phyloP scores from a whole-genome alignment of 208 protist species.

The Eutreptiella sp. region DNA sequence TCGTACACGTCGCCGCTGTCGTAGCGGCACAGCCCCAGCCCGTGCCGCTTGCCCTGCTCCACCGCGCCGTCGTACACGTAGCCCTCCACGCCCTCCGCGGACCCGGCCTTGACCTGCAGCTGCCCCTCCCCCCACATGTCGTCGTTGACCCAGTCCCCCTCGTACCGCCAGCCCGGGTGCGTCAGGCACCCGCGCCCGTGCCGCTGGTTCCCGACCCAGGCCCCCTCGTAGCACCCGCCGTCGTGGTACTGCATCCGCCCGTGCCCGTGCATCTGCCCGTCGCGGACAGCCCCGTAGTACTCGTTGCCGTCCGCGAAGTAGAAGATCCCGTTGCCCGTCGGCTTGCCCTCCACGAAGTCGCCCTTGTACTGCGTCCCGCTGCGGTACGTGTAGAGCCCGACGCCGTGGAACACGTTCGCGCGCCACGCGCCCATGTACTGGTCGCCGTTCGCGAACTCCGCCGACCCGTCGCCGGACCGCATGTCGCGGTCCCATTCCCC shows the following conservation, averaged over 20 bases:
- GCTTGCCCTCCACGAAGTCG: constrained; percentile 35
- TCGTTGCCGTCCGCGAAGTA: constrained; percentile 46
- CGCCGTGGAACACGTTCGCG: constrained; percentile 10
- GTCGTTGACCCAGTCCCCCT: constrained; percentile 65
- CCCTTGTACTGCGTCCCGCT: constrained; percentile 56
- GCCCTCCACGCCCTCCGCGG: constrained; percentile 10
- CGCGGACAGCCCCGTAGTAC: constrained; percentile 58
- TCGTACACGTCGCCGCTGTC: constrained; percentile 63
- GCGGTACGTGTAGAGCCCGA: constrained; percentile 18
- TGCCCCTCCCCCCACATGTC: constrained; percentile 62
- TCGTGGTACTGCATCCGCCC: constrained; percentile 69
- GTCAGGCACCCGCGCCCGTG: constrained; percentile 65
- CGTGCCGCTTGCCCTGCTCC: constrained; percentile 9
- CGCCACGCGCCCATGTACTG: constrained; percentile 17
- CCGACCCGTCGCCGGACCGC: constrained; percentile 48
- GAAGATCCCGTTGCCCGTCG: constrained; percentile 70
- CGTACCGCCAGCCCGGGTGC: constrained; percentile 56
- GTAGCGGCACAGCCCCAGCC: constrained; percentile 18
- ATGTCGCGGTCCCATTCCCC: constrained; percentile 53
- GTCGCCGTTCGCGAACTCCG: constrained; percentile 47
- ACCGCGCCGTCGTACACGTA: constrained; percentile 23
- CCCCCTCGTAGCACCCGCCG: constrained; percentile 66
- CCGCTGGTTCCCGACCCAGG: constrained; percentile 53
- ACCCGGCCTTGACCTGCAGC: constrained; percentile 62
- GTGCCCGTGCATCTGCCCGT: constrained; percentile 65